A percentile compares a stretch with the other conserved stretches of the same genome.
Conservation (phyloP, 352 stramenopile species). For the Lagenidium giganteum region DNA sequence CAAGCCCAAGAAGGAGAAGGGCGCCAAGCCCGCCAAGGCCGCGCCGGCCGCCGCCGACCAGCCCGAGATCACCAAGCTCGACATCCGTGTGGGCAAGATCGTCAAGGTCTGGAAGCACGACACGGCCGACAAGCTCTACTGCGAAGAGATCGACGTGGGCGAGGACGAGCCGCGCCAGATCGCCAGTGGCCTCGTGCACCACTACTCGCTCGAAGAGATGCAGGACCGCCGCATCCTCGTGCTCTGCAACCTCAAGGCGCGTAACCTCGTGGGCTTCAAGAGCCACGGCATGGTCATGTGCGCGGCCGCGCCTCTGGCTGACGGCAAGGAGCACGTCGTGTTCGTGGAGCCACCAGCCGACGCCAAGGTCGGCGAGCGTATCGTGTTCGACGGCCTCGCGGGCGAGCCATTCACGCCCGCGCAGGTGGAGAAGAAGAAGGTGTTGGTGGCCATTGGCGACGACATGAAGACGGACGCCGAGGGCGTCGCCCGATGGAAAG, state of each 20-base stretch:
- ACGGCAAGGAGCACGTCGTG: constrained; percentile 75
- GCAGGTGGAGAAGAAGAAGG: constrained; percentile 89
- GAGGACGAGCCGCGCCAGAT: constrained; percentile 84
- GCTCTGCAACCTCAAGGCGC: constrained; percentile 89
- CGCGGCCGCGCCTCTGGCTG: constrained; percentile 53
- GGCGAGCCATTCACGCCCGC: constrained; percentile 75
- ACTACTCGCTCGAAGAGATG: constrained; percentile 88
- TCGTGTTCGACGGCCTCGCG: constrained; percentile 59
- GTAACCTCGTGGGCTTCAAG: constrained; percentile 87
- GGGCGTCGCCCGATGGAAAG: constrained; percentile 81
- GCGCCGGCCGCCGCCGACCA: constrained; percentile 43
- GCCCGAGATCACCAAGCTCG: constrained; percentile 88
- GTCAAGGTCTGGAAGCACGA: constrained; percentile 91
- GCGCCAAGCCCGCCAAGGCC: constrained; percentile 39
- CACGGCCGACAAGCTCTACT: constrained; percentile 89
- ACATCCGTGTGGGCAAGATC: constrained; percentile 90
- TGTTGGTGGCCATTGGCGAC: constrained; percentile 66
- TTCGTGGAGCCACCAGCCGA: constrained; percentile 81
- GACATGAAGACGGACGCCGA: constrained; percentile 80
- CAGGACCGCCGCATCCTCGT: constrained; percentile 79
- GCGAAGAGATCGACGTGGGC: constrained; percentile 89
- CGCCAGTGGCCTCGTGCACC: constrained; percentile 77
- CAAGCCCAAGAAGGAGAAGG: constrained; percentile 48
- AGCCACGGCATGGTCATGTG: constrained; percentile 92
- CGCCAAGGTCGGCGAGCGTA: constrained; percentile 68